Evolutionary conservation across 345 rosid species (phyloP).

Genomic region (Raphanus raphanistrum): DNA sequence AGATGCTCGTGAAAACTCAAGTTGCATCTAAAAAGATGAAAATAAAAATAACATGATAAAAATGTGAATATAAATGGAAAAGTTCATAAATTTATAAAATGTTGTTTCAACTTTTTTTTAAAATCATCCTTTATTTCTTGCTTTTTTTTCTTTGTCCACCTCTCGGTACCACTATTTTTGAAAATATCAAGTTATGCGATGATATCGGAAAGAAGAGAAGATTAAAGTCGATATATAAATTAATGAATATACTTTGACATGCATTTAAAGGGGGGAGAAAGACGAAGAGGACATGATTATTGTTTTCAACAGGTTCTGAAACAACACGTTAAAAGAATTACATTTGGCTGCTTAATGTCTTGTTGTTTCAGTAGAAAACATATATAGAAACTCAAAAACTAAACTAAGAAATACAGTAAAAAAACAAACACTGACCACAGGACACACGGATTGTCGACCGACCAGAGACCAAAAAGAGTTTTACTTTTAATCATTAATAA

Average conservation of each 20-base stretch:
- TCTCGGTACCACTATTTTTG: background rate
- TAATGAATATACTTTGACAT: conserved; percentile 26
- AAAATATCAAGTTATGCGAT: background rate
- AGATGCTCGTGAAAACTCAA: background rate
- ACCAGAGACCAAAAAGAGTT: conserved; percentile 84
- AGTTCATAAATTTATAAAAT: background rate
- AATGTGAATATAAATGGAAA: background rate
- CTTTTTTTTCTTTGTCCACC: background rate
- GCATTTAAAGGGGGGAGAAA: conserved; percentile 10
- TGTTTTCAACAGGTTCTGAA: conserved; percentile 37
- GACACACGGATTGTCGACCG: conserved; percentile 95
- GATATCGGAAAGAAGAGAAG: background rate
- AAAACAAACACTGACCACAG: conserved; percentile 66
- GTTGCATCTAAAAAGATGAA: background rate
- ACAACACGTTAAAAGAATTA: conserved; percentile 39
- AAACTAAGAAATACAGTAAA: conserved; percentile 33
- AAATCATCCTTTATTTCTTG: background rate
- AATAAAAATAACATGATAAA: background rate
- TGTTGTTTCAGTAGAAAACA: conserved; percentile 16
- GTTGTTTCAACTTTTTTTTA: background rate
- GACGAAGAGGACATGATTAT: conserved; percentile 6
- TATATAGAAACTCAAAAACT: conserved; percentile 16
- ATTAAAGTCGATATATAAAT: conserved; percentile 11
- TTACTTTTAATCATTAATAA: conserved; percentile 63
- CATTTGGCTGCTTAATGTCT: conserved; percentile 42